phyloP scores from a whole-genome alignment of 1,284 basidiomycete genomes.

The Bjerkandera adusta region DNA sequence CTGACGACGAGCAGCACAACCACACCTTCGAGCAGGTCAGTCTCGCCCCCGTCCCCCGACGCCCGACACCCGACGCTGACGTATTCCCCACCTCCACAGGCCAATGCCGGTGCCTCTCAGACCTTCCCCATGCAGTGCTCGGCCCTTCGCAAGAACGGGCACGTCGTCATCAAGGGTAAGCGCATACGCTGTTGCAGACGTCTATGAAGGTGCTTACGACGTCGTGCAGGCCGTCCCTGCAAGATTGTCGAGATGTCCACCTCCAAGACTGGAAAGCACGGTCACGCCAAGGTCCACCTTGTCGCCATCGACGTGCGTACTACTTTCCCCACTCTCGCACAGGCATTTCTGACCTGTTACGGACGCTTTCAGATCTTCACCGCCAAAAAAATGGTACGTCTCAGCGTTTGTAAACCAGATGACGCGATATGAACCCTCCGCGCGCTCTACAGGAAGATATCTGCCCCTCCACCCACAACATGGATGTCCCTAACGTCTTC shows the following conservation, averaged over 20 bases:
- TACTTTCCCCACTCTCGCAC: constrained; percentile 11
- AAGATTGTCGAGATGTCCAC: constrained; percentile 99
- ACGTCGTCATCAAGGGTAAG: constrained; percentile 94
- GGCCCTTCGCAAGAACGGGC: constrained; percentile 91
- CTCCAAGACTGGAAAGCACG: constrained; percentile 99
- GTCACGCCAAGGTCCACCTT: constrained; percentile 99
- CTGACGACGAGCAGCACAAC: constrained; percentile 90
- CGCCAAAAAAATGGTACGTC: constrained; percentile 81
- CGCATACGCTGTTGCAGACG: neutral
- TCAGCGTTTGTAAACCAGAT: constrained; percentile 1
- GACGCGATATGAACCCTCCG: constrained; percentile 10
- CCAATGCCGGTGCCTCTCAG: constrained; percentile 79
- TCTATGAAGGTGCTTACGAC: neutral
- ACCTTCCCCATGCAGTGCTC: constrained; percentile 98
- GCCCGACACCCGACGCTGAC: constrained; percentile 9
- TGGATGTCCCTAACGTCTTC: constrained; percentile 95
- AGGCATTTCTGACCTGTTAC: too few relatives aligned
- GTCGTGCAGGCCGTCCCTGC: constrained; percentile 81
- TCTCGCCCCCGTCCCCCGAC: neutral
- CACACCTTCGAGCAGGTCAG: constrained; percentile 82
- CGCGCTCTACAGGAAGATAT: constrained; percentile 83
- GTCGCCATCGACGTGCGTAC: constrained; percentile 90
- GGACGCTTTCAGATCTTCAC: constrained; percentile 91
- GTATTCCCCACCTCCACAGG: constrained; percentile 35
- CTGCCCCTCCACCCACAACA: constrained; percentile 97